phyloP scores from a whole-genome alignment of 352 stramenopile genomes.

The Peronospora farinosa region DNA sequence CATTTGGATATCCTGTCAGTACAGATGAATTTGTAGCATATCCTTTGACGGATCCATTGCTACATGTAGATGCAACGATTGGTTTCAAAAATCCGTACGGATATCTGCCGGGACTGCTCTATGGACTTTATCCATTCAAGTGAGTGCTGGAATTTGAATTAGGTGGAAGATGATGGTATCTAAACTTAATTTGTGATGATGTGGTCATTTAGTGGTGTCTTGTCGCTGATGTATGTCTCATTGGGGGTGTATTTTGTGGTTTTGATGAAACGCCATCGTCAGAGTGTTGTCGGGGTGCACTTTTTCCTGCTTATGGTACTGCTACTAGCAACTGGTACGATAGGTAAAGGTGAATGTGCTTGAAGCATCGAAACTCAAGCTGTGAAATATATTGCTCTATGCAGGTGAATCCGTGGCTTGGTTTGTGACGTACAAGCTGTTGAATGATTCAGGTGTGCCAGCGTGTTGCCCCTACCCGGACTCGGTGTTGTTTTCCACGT shows the following conservation, averaged over 20 bases:
- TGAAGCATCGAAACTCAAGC: neutral
- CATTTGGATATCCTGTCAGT: slow-evolving; percentile 74
- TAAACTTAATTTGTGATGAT: slow-evolving; percentile 13
- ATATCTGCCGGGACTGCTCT: slow-evolving; percentile 74
- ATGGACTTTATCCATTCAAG: slow-evolving; percentile 82
- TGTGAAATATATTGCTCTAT: neutral
- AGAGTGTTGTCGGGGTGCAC: slow-evolving; percentile 73
- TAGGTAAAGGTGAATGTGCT: neutral
- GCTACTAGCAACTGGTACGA: slow-evolving; percentile 58
- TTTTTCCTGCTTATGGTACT: slow-evolving; percentile 79
- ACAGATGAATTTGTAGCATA: slow-evolving; percentile 61
- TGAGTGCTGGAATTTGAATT: slow-evolving; percentile 25
- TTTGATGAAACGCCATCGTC: slow-evolving; percentile 61
- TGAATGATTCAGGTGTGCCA: slow-evolving; percentile 63
- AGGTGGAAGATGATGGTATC: neutral
- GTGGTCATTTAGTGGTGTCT: slow-evolving; percentile 38
- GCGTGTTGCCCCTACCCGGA: slow-evolving; percentile 75
- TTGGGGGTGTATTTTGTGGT: slow-evolving; percentile 63
- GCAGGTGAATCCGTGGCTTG: slow-evolving; percentile 59
- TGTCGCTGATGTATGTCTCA: slow-evolving; percentile 68
- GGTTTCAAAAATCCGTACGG: slow-evolving; percentile 79
- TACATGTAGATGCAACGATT: slow-evolving; percentile 54
- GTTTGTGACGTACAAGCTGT: slow-evolving; percentile 72
- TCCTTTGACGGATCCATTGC: slow-evolving; percentile 64
- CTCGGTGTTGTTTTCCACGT: slow-evolving; percentile 60